phyloP scores from a whole-genome alignment of 148 eudicot genomes.

The Camellia japonica region DNA sequence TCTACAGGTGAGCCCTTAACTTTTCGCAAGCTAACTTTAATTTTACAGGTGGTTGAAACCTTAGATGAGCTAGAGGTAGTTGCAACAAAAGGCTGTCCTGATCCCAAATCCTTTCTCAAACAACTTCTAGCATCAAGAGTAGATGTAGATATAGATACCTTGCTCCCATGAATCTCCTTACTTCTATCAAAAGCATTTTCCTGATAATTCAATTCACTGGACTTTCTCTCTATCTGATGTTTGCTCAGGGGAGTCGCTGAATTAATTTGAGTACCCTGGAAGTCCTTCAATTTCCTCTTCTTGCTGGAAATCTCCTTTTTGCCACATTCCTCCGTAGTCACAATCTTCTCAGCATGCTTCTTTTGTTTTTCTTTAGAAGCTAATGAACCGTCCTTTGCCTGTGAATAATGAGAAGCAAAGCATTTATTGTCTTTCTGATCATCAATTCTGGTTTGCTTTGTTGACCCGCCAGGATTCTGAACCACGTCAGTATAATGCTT shows the following conservation, averaged over 20 bases:
- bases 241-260: constrained; percentile 13
- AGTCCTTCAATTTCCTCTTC: constrained; percentile 42
- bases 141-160: constrained; percentile 22
- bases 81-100: constrained; percentile 33
- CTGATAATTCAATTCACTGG: constrained; percentile 22
- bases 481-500: constrained; percentile 16
- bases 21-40: constrained; percentile 24
- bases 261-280: not conserved
- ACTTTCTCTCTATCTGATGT: constrained; percentile 19
- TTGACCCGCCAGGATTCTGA: constrained; percentile 6
- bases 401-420: constrained; percentile 16
- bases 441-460: constrained; percentile 14
- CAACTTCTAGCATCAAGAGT: constrained; percentile 23
- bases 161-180: constrained; percentile 18
- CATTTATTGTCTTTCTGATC: constrained; percentile 16
- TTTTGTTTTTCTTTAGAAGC: constrained; percentile 22
- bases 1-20: constrained; percentile 36
- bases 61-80: constrained; percentile 50
- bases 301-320: constrained; percentile 23
- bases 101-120: constrained; percentile 28
- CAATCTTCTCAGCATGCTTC: constrained; percentile 11
- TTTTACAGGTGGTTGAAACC: constrained; percentile 22
- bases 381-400: constrained; percentile 13
- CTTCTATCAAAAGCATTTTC: constrained; percentile 20
- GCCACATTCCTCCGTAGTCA: constrained; percentile 14